phyloP scores from a whole-genome alignment of 2,329 filamentous ascomycete species.

The Trichoderma polysporum region DNA sequence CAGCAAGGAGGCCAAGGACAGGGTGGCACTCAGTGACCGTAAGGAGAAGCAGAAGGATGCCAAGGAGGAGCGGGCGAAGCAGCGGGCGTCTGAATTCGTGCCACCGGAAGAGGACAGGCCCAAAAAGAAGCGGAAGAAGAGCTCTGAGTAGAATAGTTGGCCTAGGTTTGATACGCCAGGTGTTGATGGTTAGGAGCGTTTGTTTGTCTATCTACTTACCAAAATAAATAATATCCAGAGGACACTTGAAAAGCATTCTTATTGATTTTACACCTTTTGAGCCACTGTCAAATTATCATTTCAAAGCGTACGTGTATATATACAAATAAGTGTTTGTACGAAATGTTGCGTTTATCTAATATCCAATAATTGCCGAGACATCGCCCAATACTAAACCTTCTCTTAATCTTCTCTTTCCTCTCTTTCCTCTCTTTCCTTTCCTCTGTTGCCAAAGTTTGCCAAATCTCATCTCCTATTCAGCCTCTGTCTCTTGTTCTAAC shows the following conservation, averaged over 20 bases:
- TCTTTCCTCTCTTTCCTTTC: neutral
- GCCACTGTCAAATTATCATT: neutral
- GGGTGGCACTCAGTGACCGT: slow-evolving; percentile 74
- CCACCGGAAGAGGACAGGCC: slow-evolving; percentile 75
- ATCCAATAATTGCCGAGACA: neutral
- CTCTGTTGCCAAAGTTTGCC: neutral
- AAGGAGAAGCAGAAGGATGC: slow-evolving; percentile 83
- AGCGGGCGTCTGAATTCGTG: slow-evolving; percentile 82
- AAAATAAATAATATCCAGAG: neutral
- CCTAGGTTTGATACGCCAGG: slow-evolving; percentile 4
- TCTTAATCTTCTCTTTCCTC: neutral
- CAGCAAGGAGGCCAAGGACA: slow-evolving; percentile 87
- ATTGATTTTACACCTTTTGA: neutral
- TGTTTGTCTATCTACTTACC: neutral
- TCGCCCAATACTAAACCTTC: neutral
- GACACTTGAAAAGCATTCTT: neutral
- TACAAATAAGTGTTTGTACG: neutral
- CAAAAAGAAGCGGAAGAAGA: slow-evolving; percentile 64
- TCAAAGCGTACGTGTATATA: neutral
- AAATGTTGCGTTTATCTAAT: neutral
- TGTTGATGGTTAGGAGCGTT: slow-evolving; percentile 13
- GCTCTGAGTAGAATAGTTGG: slow-evolving; percentile 30
- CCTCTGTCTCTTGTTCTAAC: neutral
- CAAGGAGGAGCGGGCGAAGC: slow-evolving; percentile 83
- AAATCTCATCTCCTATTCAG: neutral